Percentiles rank a stretch among this genome's conserved stretches.
Conservation (phyloP, 176 grass and related monocot species). For the Olyra latifolia region DNA sequence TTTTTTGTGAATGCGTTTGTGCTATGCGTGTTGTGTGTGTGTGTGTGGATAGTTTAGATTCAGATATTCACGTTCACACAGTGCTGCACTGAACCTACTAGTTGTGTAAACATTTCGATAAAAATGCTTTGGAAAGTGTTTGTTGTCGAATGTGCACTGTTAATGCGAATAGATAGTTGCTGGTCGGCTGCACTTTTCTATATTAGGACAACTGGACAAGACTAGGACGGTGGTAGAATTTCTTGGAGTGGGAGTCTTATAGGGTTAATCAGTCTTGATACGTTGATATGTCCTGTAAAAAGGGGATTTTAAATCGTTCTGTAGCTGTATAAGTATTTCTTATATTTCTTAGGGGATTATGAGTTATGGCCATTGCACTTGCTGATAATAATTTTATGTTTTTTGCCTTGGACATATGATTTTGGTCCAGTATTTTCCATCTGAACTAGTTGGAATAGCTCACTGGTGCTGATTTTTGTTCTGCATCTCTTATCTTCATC, state of each 20-base stretch:
- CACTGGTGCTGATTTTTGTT: background rate
- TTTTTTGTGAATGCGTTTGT: background rate
- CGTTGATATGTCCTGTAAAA: background rate
- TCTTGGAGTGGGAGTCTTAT: background rate
- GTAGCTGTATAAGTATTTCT: background rate
- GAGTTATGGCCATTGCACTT: background rate
- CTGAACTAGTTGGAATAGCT: background rate
- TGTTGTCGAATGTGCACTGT: background rate
- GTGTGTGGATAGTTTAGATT: background rate
- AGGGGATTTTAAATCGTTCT: background rate
- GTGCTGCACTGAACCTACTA: background rate
- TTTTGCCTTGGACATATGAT: background rate
- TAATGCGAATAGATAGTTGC: background rate
- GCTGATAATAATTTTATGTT: background rate
- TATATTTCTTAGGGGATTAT: background rate
- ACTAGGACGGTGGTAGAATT: background rate
- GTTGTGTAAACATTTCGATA: background rate
- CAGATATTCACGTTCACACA: background rate
- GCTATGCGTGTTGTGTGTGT: background rate
- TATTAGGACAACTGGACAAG: background rate
- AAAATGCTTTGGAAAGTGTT: background rate
- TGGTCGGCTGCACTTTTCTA: background rate
- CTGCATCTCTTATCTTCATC: background rate
- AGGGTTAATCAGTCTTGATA: background rate
- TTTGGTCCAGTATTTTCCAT: background rate